Conservation (phyloP, 1,284 basidiomycete genomes). For the Ceratobasidium sp. region DNA sequence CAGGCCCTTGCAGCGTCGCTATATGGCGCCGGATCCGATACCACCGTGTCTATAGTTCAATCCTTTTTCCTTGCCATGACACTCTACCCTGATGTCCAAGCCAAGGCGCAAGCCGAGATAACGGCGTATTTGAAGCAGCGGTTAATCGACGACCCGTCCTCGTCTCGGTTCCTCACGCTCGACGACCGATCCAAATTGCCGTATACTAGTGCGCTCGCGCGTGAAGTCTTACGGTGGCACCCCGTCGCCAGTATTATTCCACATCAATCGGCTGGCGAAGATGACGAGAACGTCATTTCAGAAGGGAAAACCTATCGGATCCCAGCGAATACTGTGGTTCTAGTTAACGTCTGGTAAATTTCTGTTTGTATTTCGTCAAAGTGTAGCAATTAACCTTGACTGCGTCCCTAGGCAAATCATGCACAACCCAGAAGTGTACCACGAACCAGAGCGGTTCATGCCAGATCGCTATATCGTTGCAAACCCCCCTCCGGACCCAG, state of each 20-base stretch:
- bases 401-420: slow-evolving; percentile 53
- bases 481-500: slow-evolving; percentile 60
- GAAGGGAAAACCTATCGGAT: too few relatives aligned
- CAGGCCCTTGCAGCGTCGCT: slow-evolving; percentile 45
- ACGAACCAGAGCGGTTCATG: slow-evolving; percentile 82
- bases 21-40: slow-evolving; percentile 51
- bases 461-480: slow-evolving; percentile 96
- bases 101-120: slow-evolving; percentile 19
- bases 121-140: background rate
- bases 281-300: too few relatives aligned
- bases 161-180: slow-evolving; percentile 3
- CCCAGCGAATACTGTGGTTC: background rate
- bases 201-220: slow-evolving; percentile 12
- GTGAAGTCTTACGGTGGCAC: slow-evolving; percentile 32
- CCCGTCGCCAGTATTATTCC: background rate
- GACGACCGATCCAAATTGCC: slow-evolving; percentile 2
- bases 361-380: too few relatives aligned
- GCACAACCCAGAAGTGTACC: slow-evolving; percentile 90
- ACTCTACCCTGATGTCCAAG: slow-evolving; percentile 12
- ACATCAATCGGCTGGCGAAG: slow-evolving; percentile 3
- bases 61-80: slow-evolving; percentile 33
- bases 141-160: background rate
- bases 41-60: slow-evolving; percentile 28
- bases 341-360: background rate
- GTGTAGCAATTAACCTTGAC: background rate